These are phyloP conservation scores for Orbilia javanica DNA, from an alignment of 2,329 filamentous ascomycete genomes.

Conservation along the genomic window DNA sequence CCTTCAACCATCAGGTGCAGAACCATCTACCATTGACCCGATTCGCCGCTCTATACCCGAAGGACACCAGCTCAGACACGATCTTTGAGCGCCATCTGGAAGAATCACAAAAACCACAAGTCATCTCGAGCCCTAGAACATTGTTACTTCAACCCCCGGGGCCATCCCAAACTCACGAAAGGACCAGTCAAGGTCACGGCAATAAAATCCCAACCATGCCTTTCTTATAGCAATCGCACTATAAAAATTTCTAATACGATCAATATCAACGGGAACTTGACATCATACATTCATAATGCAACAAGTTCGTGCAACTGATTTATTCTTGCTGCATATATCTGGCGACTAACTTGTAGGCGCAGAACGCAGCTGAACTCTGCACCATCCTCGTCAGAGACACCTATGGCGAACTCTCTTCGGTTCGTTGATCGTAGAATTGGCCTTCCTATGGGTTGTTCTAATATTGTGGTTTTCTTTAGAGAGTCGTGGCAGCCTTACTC, in stretches of 20 bases:
- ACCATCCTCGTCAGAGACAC: constrained; percentile 87
- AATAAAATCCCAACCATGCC: constrained; percentile 60
- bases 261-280: constrained; percentile 1
- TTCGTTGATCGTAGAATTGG: constrained; percentile 69
- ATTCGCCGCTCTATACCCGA: too few relatives aligned
- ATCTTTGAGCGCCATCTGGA: not conserved
- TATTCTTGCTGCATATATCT: not conserved
- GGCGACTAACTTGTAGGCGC: not conserved
- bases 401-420: constrained; percentile 91
- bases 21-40: constrained; percentile 1
- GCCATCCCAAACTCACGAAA: constrained; percentile 60
- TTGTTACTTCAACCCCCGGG: constrained; percentile 25
- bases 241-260: constrained; percentile 18
- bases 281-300: constrained; percentile 34
- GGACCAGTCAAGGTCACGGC: constrained; percentile 64
- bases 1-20: not conserved
- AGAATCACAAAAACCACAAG: not conserved
- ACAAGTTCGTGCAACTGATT: constrained; percentile 29
- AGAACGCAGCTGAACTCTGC: constrained; percentile 87
- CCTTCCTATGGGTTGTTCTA: not conserved
- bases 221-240: constrained; percentile 53
- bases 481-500: constrained; percentile 84
- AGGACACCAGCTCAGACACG: not conserved
- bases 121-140: not conserved
- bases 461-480: constrained; percentile 69